Conservation (phyloP, 2,329 filamentous ascomycete genomes). For the Xylaria sp. region DNA sequence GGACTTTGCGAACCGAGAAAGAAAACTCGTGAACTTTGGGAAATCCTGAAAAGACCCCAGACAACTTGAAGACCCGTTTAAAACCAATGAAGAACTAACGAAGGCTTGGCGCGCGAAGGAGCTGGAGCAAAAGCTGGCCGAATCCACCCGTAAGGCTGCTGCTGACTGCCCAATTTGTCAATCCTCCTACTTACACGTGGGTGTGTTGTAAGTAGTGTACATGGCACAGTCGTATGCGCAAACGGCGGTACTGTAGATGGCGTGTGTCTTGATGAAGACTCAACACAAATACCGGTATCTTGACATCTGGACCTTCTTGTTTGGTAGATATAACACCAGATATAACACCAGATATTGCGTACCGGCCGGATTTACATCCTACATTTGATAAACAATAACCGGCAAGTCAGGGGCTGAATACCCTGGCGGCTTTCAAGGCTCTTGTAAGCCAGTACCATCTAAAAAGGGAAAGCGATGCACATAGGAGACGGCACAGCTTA, state of each 20-base stretch:
- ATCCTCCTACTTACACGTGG: neutral
- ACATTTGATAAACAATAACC: neutral
- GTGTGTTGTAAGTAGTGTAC: neutral
- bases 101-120: constrained; percentile 33
- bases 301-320: constrained; percentile 5
- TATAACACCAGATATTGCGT: neutral
- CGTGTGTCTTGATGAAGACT: neutral
- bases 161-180: constrained; percentile 31
- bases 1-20: constrained; percentile 11
- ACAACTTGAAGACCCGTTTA: constrained; percentile 15
- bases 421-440: constrained; percentile 3
- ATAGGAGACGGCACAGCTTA: neutral
- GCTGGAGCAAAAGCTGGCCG: constrained; percentile 10
- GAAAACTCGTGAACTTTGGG: neutral
- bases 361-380: neutral
- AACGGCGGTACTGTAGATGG: neutral
- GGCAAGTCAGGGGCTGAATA: neutral
- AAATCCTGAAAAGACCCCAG: constrained; percentile 18
- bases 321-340: constrained; percentile 2
- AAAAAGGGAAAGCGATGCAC: constrained; percentile 1
- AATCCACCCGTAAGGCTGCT: constrained; percentile 40
- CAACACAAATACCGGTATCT: constrained; percentile 1
- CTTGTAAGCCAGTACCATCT: constrained; percentile 13
- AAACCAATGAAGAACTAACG: constrained; percentile 16
- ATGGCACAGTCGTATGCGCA: neutral